A percentile compares a stretch with the other conserved stretches of the same genome.
Evolutionary conservation across 1,284 basidiomycete genomes (phyloP).

Genomic region (Apiotrichum montevideense): DNA sequence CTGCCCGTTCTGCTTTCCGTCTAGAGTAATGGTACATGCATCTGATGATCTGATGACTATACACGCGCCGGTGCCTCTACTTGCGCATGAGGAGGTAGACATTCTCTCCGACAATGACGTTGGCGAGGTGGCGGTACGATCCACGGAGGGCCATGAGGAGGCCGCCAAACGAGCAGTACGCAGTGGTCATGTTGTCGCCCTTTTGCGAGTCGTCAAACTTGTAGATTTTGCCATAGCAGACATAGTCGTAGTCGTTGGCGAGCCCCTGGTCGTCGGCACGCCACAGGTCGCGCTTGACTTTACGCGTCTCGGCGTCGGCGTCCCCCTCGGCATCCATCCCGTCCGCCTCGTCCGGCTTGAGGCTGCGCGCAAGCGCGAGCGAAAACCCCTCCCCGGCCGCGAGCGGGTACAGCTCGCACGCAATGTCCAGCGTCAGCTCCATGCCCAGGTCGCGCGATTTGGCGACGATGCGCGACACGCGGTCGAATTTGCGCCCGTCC

Average conservation of each 20-base stretch:
- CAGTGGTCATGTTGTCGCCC: constrained; percentile 58
- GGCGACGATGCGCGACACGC: constrained; percentile 79
- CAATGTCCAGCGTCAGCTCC: constrained; percentile 84
- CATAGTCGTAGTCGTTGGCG: constrained; percentile 96
- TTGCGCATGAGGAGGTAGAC: constrained; percentile 84
- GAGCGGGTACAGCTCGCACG: constrained; percentile 77
- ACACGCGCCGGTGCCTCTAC: constrained; percentile 40
- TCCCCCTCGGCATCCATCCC: constrained; percentile 44
- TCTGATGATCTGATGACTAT: constrained; percentile 4
- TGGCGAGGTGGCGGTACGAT: constrained; percentile 85
- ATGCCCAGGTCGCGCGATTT: constrained; percentile 82
- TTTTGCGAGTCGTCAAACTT: constrained; percentile 81
- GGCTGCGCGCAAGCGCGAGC: constrained; percentile 75
- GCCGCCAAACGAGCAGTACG: constrained; percentile 94
- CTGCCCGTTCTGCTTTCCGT: not conserved
- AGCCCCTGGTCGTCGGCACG: constrained; percentile 68
- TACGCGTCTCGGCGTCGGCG: constrained; percentile 48
- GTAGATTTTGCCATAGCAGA: constrained; percentile 99
- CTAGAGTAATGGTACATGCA: constrained; percentile 18
- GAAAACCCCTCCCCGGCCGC: constrained; percentile 67
- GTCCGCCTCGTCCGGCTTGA: constrained; percentile 59
- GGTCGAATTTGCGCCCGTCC: constrained; percentile 68
- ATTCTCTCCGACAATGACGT: constrained; percentile 85
- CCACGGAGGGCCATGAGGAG: constrained; percentile 91
- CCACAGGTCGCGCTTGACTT: constrained; percentile 83